Evolutionary conservation across 129 eudicot genomes (phyloP), one percentile per base, ranked within the genome.

Genomic region (Helichrysum umbraculigerum): DNA sequence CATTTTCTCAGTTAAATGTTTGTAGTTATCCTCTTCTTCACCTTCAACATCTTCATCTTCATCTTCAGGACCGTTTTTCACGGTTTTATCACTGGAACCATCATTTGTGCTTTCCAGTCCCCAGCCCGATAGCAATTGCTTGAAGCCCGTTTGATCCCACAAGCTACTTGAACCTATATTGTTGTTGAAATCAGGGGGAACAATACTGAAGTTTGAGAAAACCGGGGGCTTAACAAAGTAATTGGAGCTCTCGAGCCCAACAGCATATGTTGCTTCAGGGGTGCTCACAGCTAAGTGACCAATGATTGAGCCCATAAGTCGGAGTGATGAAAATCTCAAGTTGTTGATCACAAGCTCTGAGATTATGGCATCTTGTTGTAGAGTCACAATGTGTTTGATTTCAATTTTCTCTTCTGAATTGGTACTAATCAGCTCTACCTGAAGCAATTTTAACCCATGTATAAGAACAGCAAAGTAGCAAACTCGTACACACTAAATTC

Each of bases 211-310:
- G 37, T 84, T 77, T 60, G 90, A 78, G 32, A 16, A 34, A 42
- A 93, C 10, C 4, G 97, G 97, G n/a, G 89, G 88, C 84, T 79
- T 84, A 76, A 22, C 78, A 41, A 74, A 84, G 84, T 81, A 93
- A 82, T 86, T 85, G 7, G 97, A 88, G 47, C 90, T 84, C 78
- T 87, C 88, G 16, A 93, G 75, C 76, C 98, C 98, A 32, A 85
- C 33, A 16, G 97, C 96, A 41, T 82, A 88, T 29, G 90, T 75
- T 58, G 97, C 97, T 69, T 93, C 98, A 0, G 98, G 98, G 20
- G 97, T 91, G 87, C 98, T 93, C 37, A 88, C 86, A n/a, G 86
- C 86, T 72, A 93, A 71, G 79, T 93, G 98, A 75, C 93, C 85
- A 15, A 93, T 44, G 67, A 88, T 65, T n/a, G 91, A 85, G 8